phyloP scores from a whole-genome alignment of 164 flowering plant species.

The Stephania japonica region DNA sequence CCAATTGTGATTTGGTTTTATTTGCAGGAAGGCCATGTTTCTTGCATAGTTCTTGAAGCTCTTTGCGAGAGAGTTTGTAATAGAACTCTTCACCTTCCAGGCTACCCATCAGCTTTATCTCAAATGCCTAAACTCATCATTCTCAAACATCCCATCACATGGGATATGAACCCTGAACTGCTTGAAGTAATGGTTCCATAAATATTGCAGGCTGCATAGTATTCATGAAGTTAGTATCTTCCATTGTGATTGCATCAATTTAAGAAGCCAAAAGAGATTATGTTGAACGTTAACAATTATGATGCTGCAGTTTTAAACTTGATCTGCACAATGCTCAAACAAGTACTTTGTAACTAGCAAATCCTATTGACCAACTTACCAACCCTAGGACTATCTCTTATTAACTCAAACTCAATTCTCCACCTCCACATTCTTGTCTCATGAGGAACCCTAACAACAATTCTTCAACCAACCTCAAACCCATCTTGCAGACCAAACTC shows the following conservation, averaged over 20 bases:
- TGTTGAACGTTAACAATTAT: too few species aligned
- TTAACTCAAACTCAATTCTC: not conserved
- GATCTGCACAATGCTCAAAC: not conserved
- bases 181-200: not conserved
- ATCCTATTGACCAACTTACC: not conserved
- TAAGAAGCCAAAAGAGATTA: not conserved
- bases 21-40: constrained; percentile 38
- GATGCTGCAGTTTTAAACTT: too few species aligned
- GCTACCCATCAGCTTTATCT: constrained; percentile 22
- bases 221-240: not conserved
- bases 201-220: not conserved
- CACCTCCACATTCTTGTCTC: not conserved
- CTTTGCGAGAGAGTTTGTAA: constrained; percentile 35
- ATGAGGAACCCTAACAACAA: not conserved
- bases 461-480: not conserved
- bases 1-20: constrained; percentile 29
- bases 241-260: not conserved
- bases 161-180: not conserved
- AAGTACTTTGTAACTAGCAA: not conserved
- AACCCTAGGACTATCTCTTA: not conserved
- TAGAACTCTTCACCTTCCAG: constrained; percentile 21
- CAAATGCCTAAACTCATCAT: constrained; percentile 2
- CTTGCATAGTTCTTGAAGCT: constrained; percentile 48
- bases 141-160: not conserved
- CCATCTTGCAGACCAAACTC: not conserved